Base-by-base conservation (phyloP, 2,329 filamentous ascomycete genomes). In the Botrytis hyacinthi region DNA sequence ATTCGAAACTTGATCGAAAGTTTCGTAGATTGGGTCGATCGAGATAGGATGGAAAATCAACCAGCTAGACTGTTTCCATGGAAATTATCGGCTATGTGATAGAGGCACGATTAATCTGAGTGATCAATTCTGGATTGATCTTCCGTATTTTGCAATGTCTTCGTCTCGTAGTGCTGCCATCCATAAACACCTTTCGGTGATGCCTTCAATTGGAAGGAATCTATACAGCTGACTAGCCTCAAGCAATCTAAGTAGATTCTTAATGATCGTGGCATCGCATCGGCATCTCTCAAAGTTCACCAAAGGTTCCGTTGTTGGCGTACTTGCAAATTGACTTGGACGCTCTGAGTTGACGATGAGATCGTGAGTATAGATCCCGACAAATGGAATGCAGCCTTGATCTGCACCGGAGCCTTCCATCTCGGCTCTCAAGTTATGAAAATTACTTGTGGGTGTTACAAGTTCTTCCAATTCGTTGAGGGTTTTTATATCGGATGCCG, bases 221-320 rank as follows among this genome's bases (percentile, higher is more conserved):
- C 85, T 83, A 81, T 95, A 96, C 73, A 89, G 87, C 35, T 90
- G 89, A 80, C 92, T 95, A 1, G 92, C 91, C 82, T 96, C 93
- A 16, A 96, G 85, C n/a, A 96, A 84, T 35, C 93, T 87, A 59
- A 95, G 84, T 57, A 96, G 84, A 67, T 92, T 93, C 85, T 96
- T 96, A 76, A 95, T 91, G 57, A 95, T 91, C 1, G 88, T 87
- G 5, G 93, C 93, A 40, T 91, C 90, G 46, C 89, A 91, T 74
- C 93, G 91, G 78, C 92, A 94, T 73, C 92, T 88, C 83, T 95
- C 93, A 83, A 96, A 96, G 81, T 96, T 96, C 78, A 96, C 88
- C 62, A 96, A 84, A 22, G 90, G 90, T 75, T 92, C 88, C 8
- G 88, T 88, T 0, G 85, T 87, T 32, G 89, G 89, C 5, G 89